Conservation (phyloP, 75 land plant species). For the Pinus albicaulis region DNA sequence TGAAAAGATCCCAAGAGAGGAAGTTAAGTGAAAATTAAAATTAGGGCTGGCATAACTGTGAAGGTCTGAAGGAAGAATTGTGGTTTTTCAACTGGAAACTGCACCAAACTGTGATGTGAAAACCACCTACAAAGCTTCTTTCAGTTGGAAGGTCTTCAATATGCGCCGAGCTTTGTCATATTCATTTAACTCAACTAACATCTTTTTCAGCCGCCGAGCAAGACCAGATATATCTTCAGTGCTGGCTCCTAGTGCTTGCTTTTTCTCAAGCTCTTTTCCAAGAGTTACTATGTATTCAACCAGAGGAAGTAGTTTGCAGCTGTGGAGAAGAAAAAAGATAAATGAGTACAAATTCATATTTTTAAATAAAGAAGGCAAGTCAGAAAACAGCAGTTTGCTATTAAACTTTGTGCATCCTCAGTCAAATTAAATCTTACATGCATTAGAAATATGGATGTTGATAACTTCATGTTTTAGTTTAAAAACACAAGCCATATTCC, state of each 20-base stretch:
- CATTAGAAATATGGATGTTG: neutral
- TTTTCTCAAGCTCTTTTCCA: slow-evolving; percentile 63
- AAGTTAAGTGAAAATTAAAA: neutral
- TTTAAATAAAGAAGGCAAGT: neutral
- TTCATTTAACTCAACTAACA: slow-evolving; percentile 86
- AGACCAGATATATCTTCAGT: slow-evolving; percentile 46
- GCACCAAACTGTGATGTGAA: neutral
- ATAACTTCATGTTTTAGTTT: too few species aligned
- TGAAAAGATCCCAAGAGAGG: neutral
- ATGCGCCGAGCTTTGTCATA: slow-evolving; percentile 83
- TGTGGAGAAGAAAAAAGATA: slow-evolving; percentile 12
- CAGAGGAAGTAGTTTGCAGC: slow-evolving; percentile 70
- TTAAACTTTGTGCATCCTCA: neutral
- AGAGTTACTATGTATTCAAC: slow-evolving; percentile 50
- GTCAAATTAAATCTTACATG: neutral
- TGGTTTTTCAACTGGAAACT: slow-evolving; percentile 2
- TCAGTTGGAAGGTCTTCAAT: slow-evolving; percentile 70
- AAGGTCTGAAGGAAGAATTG: neutral
- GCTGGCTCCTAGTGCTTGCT: slow-evolving; percentile 34
- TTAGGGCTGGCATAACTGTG: neutral
- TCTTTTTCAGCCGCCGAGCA: slow-evolving; percentile 78
- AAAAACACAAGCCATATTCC: too few species aligned
- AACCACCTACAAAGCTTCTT: slow-evolving; percentile 75
- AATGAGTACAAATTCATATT: neutral
- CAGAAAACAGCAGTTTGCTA: neutral